Percentiles rank a stretch among this genome's conserved stretches.
These are phyloP conservation scores for Lobosporangium transversale DNA, from an alignment of 192 early-diverging fungal genomes.

Conservation along the genomic window DNA sequence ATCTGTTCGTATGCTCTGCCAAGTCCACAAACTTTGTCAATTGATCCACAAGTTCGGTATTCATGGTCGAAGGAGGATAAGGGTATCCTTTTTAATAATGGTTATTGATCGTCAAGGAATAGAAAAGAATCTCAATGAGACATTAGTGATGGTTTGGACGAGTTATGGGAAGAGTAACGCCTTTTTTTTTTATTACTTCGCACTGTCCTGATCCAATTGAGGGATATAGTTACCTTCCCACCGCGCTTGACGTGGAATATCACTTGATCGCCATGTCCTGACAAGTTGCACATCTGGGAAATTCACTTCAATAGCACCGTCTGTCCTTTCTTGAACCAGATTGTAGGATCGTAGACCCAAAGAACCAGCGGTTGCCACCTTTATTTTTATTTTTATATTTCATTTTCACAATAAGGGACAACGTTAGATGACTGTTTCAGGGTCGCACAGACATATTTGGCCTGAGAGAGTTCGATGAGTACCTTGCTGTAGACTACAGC, in stretches of 20 bases:
- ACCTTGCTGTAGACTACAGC: constrained; percentile 94
- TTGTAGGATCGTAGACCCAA: constrained; percentile 81
- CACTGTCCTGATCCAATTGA: too few species aligned
- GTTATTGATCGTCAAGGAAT: too few species aligned
- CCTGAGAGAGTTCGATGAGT: background rate
- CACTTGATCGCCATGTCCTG: constrained; percentile 40
- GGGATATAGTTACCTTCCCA: constrained; percentile 37
- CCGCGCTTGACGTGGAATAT: constrained; percentile 35
- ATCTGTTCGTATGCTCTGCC: constrained; percentile 28
- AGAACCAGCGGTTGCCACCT: constrained; percentile 86
- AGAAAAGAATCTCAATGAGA: too few species aligned
- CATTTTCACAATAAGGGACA: too few species aligned
- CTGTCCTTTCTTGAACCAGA: constrained; percentile 62
- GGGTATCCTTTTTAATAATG: constrained; percentile 28
- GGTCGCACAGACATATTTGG: background rate
- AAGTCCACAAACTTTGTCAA: constrained; percentile 46
- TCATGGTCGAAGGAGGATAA: constrained; percentile 53
- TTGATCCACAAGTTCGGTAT: constrained; percentile 28
- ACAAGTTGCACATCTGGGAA: constrained; percentile 73
- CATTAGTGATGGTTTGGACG: too few species aligned
- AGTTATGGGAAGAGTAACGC: background rate
- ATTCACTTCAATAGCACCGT: constrained; percentile 57
- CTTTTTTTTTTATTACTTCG: background rate
- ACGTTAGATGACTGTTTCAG: too few species aligned
- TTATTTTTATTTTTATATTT: too few species aligned